Conservation (phyloP, 805 yeast species). For the Starmerella khaoyaiensis region DNA sequence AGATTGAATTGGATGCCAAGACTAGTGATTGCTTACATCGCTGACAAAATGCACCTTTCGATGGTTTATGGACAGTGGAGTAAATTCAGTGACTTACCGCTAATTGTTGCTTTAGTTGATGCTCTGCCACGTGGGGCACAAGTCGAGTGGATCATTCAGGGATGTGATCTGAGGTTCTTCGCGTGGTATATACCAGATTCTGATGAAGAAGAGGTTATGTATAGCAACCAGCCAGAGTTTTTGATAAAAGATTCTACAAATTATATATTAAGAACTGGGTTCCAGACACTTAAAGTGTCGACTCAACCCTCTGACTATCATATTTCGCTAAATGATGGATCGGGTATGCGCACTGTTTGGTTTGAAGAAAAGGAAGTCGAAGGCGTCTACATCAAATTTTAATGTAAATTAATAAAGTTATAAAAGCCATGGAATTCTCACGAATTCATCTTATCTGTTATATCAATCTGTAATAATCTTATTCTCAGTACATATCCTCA, state of each 20-base stretch:
- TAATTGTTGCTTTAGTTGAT: slow-evolving; percentile 20
- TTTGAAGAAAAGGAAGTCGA: slow-evolving; percentile 2
- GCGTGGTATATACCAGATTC: slow-evolving; percentile 16
- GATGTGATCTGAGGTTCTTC: slow-evolving; percentile 17
- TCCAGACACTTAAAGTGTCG: slow-evolving; percentile 7
- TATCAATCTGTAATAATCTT: no score
- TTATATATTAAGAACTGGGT: slow-evolving; percentile 13
- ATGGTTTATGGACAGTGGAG: slow-evolving; percentile 13
- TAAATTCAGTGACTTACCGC: slow-evolving; percentile 4
- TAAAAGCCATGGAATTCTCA: no score
- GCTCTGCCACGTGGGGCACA: slow-evolving; percentile 24
- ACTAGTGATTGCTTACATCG: slow-evolving; percentile 44
- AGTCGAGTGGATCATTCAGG: slow-evolving; percentile 24
- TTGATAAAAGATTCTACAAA: not conserved
- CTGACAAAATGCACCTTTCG: slow-evolving; percentile 21
- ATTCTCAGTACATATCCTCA: no score
- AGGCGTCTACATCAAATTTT: slow-evolving; percentile 6
- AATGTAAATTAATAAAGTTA: no score
- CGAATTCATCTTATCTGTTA: no score
- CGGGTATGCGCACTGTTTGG: slow-evolving; percentile 2
- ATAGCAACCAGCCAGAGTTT: slow-evolving; percentile 14
- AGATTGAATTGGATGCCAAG: slow-evolving; percentile 29
- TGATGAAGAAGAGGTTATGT: slow-evolving; percentile 20
- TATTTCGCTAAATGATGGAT: no score
- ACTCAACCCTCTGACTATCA: no score